Evolutionary conservation across 208 protist genomes (phyloP), one percentile per base, ranked within the genome.

Genomic region (Naegleria fowleri): DNA sequence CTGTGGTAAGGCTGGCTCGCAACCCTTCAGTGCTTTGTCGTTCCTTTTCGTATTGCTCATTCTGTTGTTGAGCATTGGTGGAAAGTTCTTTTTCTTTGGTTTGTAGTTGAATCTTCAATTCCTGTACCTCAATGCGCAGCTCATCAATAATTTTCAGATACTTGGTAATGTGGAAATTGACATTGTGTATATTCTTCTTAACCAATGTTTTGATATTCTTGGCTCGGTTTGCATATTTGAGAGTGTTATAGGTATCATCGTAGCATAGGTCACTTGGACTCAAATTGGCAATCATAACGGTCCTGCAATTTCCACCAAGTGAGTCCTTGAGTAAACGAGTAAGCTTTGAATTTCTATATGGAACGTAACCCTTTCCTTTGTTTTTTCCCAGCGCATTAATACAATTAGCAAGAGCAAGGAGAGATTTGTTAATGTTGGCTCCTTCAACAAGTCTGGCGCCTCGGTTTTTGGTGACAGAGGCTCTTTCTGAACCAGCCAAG

Each of bases 401-500:
- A 22, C 98, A 97, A 91, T 98, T 96, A 91, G 97, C 94, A 55
- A 99, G 94, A 90, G 97, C 96, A 16, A 93, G 93, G 2, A 98
- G 93, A 0, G 97, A 98, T 48, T 95, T 94, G 93, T 98, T 98
- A 92, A 96, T 96, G 87, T 93, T 33, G 6, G 36, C 15, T 41
- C 36, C 83, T 67, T 88, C 90, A 6, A 25, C 16, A 15, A 52
- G 22, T 43, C 16, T 4, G 0, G 9, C 79, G 7, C 39, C 90
- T 39, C 40, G 29, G 5, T 88, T 90, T 38, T 92, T 48, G 41
- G 94, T 91, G 75, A 58, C 67, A 92, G 93, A 91, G 13, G 96
- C 92, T 41, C 95, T 94, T 79, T 97, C 95, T 40, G 93, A 95
- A 7, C 97, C 96, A 0, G 97, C 97, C 36, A 98, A 93, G 91